Evolutionary conservation across 1,284 basidiomycete species (phyloP).

Genomic region (Chondrostereum purpureum): DNA sequence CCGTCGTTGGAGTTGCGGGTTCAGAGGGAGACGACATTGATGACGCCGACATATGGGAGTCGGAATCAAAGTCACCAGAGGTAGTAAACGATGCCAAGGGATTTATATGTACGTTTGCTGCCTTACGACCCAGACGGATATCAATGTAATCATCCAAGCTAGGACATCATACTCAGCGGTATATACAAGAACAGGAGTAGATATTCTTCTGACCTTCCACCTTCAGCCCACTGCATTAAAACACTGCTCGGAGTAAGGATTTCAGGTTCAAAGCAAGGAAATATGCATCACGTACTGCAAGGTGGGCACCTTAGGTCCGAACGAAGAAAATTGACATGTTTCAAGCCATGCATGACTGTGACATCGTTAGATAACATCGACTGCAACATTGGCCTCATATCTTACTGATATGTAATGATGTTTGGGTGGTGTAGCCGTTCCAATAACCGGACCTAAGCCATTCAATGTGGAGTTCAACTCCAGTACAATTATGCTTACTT

Average conservation of each 20-base stretch:
- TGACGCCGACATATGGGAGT: constrained; percentile 20
- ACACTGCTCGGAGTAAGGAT: too few relatives aligned
- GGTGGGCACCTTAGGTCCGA: constrained; percentile 79
- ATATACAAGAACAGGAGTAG: not conserved
- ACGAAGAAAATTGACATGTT: constrained; percentile 73
- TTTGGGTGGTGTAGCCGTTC: constrained; percentile 88
- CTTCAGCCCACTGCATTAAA: constrained; percentile 92
- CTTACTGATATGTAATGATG: constrained; percentile 84
- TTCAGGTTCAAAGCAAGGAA: too few relatives aligned
- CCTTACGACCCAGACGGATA: constrained; percentile 54
- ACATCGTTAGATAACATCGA: not conserved
- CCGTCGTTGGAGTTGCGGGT: constrained; percentile 5
- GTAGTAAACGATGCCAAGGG: constrained; percentile 27
- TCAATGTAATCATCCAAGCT: constrained; percentile 83
- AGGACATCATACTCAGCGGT: not conserved
- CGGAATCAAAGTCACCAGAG: constrained; percentile 18
- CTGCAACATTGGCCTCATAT: not conserved
- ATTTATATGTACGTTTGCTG: constrained; percentile 41
- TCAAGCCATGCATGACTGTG: constrained; percentile 86
- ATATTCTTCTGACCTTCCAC: constrained; percentile 60
- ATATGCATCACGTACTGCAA: constrained; percentile 49
- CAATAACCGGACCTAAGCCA: constrained; percentile 75
- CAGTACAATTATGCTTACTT: constrained; percentile 30
- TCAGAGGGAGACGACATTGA: constrained; percentile 12
- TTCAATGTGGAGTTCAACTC: not conserved